Percentiles rank a stretch among this genome's conserved stretches.
These are phyloP conservation scores for Globisporangium cystogenes DNA, from an alignment of 352 stramenopile genomes.

Conservation along the genomic window DNA sequence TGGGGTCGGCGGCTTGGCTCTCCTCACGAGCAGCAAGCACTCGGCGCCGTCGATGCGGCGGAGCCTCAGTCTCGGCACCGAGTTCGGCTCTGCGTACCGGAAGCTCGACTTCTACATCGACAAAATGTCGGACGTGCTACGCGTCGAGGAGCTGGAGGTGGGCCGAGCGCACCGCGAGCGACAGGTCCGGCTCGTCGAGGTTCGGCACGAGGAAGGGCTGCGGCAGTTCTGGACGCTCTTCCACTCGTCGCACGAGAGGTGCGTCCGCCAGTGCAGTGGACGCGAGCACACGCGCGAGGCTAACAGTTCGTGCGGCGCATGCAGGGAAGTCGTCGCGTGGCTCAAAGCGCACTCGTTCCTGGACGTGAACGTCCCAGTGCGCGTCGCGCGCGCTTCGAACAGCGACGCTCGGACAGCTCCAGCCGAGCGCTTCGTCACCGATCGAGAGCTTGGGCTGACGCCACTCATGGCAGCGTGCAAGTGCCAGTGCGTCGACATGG, in stretches of 20 bases:
- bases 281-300: neutral
- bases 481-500: constrained; percentile 41
- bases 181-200: constrained; percentile 24
- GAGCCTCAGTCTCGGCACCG: constrained; percentile 7
- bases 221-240: constrained; percentile 62
- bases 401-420: neutral
- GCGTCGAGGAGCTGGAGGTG: constrained; percentile 25
- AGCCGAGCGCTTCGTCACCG: constrained; percentile 6
- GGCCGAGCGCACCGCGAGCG: constrained; percentile 20
- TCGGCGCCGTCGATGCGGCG: constrained; percentile 1
- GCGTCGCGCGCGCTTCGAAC: neutral
- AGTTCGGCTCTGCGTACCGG: constrained; percentile 15
- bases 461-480: constrained; percentile 69
- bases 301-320: neutral
- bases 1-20: neutral
- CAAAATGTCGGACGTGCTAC: constrained; percentile 27
- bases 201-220: constrained; percentile 35
- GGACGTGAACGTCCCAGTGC: constrained; percentile 62
- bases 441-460: constrained; percentile 40
- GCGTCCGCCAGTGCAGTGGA: neutral
- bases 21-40: neutral
- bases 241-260: constrained; percentile 26
- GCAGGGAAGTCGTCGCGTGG: constrained; percentile 55
- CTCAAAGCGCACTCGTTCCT: constrained; percentile 54
- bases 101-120: constrained; percentile 52